Base-by-base conservation (phyloP, 352 stramenopile genomes). In the Blastocystis hominis region DNA sequence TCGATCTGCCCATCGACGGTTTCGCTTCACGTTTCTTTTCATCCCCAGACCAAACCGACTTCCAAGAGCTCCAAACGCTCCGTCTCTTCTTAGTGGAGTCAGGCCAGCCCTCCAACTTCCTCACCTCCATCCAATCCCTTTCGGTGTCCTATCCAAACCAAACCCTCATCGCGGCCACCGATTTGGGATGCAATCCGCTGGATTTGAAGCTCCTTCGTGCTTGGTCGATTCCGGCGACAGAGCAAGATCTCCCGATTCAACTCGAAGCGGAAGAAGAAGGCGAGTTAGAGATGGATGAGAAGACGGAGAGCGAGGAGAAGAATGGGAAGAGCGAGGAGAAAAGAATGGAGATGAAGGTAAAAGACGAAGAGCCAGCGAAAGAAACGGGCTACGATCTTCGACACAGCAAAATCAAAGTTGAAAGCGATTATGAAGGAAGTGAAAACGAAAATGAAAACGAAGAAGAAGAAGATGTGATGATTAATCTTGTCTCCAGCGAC, bases 401-500 rank as follows among this genome's bases (percentile, higher is more conserved):
- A 30, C 24, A 30, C 24, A 30, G 24, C 24, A 30, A 30, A 30
- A 30, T 30, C 24, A 30, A 30, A 30, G 24, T 30, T 30, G 24
- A 30, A 30, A 30, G 24, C 24, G 24, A 30, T 30, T 30, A 30
- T 30, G 24, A 30, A 30, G 24, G 24, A 30, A 30, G 24, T 56
- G 0, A 56, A 56, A 20, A 10, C 10, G 10, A 20, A 56, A 20
- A 20, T 20, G 50, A 20, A 10, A 20, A 10, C 6, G 55, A 17
- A 20, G 9, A 7, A 20, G 6, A 63, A 63, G 55, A 80, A 30
- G 70, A 80, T 46, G 15, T 80, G 13, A 2, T 46, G 10, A 80
- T 80, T 4, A 46, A 80, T 10, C 70, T 80, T 24, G 62, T 80
- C 15, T 36, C 36, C 50, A 66, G 47, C 40, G 72, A 84, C 50